Base-by-base conservation (phyloP, 2,329 filamentous ascomycete genomes). In the Phaeosphaeria sp. region DNA sequence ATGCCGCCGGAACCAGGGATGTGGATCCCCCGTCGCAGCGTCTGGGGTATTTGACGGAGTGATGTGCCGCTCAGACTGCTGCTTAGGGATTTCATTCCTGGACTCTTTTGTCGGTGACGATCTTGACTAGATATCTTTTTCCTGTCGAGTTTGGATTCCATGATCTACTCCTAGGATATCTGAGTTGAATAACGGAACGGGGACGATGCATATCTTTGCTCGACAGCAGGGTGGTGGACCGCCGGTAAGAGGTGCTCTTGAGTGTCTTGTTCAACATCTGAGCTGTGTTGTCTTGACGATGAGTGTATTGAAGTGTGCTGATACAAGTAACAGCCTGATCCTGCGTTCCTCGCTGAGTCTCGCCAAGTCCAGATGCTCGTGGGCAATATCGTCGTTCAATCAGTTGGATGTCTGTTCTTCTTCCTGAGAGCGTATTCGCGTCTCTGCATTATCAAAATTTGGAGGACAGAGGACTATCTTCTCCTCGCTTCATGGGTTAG, bases 401-500 rank as follows among this genome's bases (percentile, higher is more conserved):
- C 50, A 11, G 6, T 67, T 2, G 64, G 66, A 21, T 63, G 58
- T 8, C 30, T 67, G 2, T 52, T 69, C 48, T 64, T 67, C 27
- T 49, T 65, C 33, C 48, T 61, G n/a, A 57, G 66, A 45, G 57
- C 49, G n/a, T 69, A 65, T 45, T 69, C 66, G 24, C 63, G 66
- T 17, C 46, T 59, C 2, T 44, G 47, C 11, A 49, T 69, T 13
- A 65, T 46, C 33, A 66, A 63, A 44, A 46, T 55, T 2, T 67
- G 63, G 63, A 63, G 61, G 42, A 11, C 44, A 25, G 66, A 70
- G 44, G 67, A 70, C 44, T 59, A 54, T 42, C 17, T 65, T 17
- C 61, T 70, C 9, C 46, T 49, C 2, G 24, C 45, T 11, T 62
- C 61, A 33, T 70, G 67, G 67, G 67, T 68, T 47, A 46, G 64